Percentiles rank a stretch among this genome's conserved stretches.
These are phyloP conservation scores for Globisporangium echinulatum DNA, from an alignment of 352 stramenopile species.

Conservation along the genomic window DNA sequence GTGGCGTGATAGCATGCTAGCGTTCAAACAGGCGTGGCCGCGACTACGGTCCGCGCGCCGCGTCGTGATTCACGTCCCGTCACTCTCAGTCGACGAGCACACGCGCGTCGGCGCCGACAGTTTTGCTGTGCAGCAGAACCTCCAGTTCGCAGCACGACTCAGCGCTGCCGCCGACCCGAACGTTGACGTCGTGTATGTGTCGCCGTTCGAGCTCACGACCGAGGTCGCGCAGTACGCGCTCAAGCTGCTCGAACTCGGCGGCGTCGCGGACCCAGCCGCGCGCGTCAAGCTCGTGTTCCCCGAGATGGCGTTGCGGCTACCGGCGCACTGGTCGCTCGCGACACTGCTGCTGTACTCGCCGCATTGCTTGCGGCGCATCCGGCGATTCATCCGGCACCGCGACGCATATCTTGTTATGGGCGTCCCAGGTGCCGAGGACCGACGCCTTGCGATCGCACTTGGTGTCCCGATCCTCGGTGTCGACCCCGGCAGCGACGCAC, in stretches of 20 bases:
- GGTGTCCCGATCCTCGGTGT: conserved; percentile 72
- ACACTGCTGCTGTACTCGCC: conserved; percentile 82
- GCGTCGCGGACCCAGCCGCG: conserved; percentile 40
- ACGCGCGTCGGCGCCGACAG: conserved; percentile 58
- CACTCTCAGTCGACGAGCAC: conserved; percentile 67
- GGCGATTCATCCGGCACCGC: conserved; percentile 41
- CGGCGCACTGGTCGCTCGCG: conserved; percentile 74
- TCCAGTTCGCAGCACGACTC: conserved; percentile 66
- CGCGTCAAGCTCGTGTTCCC: conserved; percentile 82
- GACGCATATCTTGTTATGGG: conserved; percentile 77
- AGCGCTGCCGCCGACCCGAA: conserved; percentile 59
- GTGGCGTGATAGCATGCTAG: conserved; percentile 45
- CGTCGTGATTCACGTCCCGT: conserved; percentile 79
- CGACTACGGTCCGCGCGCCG: conserved; percentile 40
- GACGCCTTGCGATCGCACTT: conserved; percentile 68
- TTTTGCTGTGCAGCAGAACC: conserved; percentile 71
- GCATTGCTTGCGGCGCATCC: conserved; percentile 60
- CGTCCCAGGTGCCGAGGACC: conserved; percentile 70
- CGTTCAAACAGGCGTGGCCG: conserved; percentile 44
- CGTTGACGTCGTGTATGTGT: conserved; percentile 87
- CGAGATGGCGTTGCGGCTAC: conserved; percentile 77
- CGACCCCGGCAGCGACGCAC: conserved; percentile 24
- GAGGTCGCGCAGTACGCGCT: conserved; percentile 80
- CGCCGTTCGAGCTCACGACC: conserved; percentile 65
- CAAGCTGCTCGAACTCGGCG: conserved; percentile 80